Base-by-base conservation (phyloP, 192 early-diverging fungal genomes). In the Gryganskiella cystojenkinii region DNA sequence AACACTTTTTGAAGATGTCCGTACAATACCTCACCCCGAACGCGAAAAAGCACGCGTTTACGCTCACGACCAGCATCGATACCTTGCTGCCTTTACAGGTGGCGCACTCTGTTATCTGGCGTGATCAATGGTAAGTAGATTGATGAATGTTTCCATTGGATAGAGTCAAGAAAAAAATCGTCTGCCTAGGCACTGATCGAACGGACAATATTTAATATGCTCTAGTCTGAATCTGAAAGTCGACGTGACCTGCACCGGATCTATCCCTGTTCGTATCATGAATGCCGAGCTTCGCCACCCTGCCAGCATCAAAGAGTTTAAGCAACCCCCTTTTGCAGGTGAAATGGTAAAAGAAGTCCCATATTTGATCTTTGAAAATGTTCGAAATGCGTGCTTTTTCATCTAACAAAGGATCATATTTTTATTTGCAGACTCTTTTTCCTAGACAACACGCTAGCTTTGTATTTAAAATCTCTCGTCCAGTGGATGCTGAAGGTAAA, bases 361-460 rank as follows among this genome's bases (percentile, higher is more conserved):
- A 35, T 28, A 54, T 22, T 1, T 37, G 56, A 6, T 3, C 27
- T 49, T 42, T 3, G 24, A 31, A n/a, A n/a, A n/a, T 40, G 7
- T 40, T 40, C 37, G 37, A 9, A 40, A 40, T 40, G 5, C 13
- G 20, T 37, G 6, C 6, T 2, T 56, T 54, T 17, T 37, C 24
- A 33, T 2, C 51, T 58, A 54, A 51, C 33, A 20, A 19, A 15
- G 30, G 20, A 34, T 57, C 11, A 31, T 51, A 37, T 31, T 56
- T 22, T 19, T 2, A 11, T 56, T 4, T 64, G 28, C 47, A 88
- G 87, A 89, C 75, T 9, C 31, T 89, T 9, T 89, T 89, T 49
- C 85, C 84, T 25, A 81, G 78, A 30, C 87, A 89, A 50, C 63
- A 81, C 10, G 84, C 85, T 8, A 83, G 81, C 5, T 89, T 87